Evolutionary conservation across 140 eudicot species (phyloP), one percentile per base, ranked within the genome.

Genomic region (Anethum foeniculum): DNA sequence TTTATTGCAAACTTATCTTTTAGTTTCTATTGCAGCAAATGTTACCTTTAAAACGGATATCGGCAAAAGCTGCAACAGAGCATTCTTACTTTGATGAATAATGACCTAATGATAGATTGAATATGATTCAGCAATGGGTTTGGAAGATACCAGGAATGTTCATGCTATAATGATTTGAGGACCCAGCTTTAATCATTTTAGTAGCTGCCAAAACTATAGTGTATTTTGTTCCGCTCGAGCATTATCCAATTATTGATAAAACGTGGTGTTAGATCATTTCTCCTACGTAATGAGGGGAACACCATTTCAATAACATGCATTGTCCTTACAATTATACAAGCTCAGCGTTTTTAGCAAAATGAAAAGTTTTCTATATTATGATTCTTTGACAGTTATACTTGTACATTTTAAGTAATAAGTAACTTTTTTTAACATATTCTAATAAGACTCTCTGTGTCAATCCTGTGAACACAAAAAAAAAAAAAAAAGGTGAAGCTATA

Each of bases 91-190:
- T 92, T 39, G 88, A 92, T 5, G 43, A 39, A 5, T 39, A 6
- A 39, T 86, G 97, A 86, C 83, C 85, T 94, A 30, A 90, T 92
- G 85, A 90, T 92, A 90, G 62, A 93, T 47, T 0, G 14, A 79
- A 88, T 91, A 51, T 87, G 51, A 84, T 77, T 7, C 46, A 18
- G 15, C 4, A 9, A 46, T 25, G 30, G 5, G 30, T 19, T 71
- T 30, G 4, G 18, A 30, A 1, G 0, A 67, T 8, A 6, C 21
- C 18, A 64, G 36, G 71, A 52, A 52, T 52, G 62, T 52, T 18
- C 60, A 52, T 52, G 60, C n/a, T 52, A 3, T 18, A 52, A 52
- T 52, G n/a, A 52, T 52, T 52, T 52, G 6, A 51, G 58, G 58
- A 16, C 23, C 58, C 58, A 51, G 23, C 27, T 54, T 19, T 9